A percentile compares a stretch with the other conserved stretches of the same genome.
These are phyloP conservation scores for Trichoderma sp. DNA, from an alignment of 2,329 filamentous ascomycete species.

Conservation along the genomic window DNA sequence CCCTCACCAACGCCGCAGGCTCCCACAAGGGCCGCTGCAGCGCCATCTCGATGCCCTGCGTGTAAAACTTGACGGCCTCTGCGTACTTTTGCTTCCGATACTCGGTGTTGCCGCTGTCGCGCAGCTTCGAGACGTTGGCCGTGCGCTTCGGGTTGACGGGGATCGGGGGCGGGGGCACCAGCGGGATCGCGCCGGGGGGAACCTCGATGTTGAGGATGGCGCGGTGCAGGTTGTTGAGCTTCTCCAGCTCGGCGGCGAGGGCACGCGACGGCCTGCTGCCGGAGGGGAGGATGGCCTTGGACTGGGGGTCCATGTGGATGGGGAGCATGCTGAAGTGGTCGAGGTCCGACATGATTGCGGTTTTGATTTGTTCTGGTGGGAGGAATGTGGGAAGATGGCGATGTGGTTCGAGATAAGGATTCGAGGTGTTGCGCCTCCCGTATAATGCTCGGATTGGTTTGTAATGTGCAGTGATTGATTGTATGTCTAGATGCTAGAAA, in stretches of 20 bases:
- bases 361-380: not conserved
- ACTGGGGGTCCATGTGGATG: constrained; percentile 76
- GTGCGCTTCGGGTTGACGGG: constrained; percentile 92
- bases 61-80: constrained; percentile 81
- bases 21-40: constrained; percentile 83
- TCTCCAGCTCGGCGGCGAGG: constrained; percentile 65
- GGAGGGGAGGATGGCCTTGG: constrained; percentile 64
- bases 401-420: not conserved
- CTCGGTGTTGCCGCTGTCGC: constrained; percentile 80
- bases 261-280: constrained; percentile 42
- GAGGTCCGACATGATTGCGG: constrained; percentile 53
- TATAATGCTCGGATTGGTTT: not conserved
- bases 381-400: not conserved
- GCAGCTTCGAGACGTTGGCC: constrained; percentile 85
- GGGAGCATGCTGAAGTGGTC: constrained; percentile 82
- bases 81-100: constrained; percentile 75
- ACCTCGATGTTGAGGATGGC: constrained; percentile 58
- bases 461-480: not conserved
- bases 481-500: not conserved
- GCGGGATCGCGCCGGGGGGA: constrained; percentile 59
- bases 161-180: constrained; percentile 78
- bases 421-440: not conserved
- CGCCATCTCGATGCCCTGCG: constrained; percentile 88
- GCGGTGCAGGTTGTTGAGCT: constrained; percentile 79
- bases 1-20: constrained; percentile 76